These are phyloP conservation scores for Suillus clintonianus DNA, from an alignment of 768 basidiomycete genomes.

Conservation along the genomic window DNA sequence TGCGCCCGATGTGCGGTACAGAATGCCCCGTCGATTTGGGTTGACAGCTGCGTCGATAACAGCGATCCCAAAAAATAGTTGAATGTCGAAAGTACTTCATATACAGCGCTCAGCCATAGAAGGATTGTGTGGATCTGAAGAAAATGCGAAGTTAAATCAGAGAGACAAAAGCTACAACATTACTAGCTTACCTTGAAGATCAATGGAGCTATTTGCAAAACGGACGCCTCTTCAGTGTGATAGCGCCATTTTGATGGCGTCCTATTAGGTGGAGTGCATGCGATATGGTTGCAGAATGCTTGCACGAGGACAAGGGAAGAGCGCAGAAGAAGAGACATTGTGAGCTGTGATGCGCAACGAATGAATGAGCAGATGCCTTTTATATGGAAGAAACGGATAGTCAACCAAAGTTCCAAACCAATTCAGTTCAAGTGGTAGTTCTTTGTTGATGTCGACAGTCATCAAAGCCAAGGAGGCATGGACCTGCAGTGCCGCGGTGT, in stretches of 20 bases:
- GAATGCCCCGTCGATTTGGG: constrained; percentile 33
- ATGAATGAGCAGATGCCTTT: constrained; percentile 8
- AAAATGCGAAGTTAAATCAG: background rate
- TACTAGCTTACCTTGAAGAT: constrained; percentile 49
- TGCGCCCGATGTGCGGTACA: constrained; percentile 31
- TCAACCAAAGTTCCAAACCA: background rate
- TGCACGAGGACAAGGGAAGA: constrained; percentile 50
- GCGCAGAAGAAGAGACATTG: constrained; percentile 49
- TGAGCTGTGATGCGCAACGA: background rate
- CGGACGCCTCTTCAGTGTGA: constrained; percentile 51
- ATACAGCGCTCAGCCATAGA: constrained; percentile 49
- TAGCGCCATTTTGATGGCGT: constrained; percentile 51
- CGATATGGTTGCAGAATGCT: constrained; percentile 51
- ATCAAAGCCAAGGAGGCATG: background rate
- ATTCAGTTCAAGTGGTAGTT: background rate
- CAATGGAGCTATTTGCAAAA: constrained; percentile 56
- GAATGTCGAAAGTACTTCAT: constrained; percentile 51
- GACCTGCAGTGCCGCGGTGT: background rate
- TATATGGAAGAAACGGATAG: constrained; percentile 16
- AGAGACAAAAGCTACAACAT: background rate
- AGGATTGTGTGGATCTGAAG: constrained; percentile 50
- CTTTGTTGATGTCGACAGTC: background rate
- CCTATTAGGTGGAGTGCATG: constrained; percentile 59
- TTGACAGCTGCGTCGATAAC: constrained; percentile 35
- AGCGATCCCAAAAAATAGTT: constrained; percentile 28